These are phyloP conservation scores for Haberlea rhodopensis DNA, from an alignment of 257 asterid genomes.

Conservation along the genomic window DNA sequence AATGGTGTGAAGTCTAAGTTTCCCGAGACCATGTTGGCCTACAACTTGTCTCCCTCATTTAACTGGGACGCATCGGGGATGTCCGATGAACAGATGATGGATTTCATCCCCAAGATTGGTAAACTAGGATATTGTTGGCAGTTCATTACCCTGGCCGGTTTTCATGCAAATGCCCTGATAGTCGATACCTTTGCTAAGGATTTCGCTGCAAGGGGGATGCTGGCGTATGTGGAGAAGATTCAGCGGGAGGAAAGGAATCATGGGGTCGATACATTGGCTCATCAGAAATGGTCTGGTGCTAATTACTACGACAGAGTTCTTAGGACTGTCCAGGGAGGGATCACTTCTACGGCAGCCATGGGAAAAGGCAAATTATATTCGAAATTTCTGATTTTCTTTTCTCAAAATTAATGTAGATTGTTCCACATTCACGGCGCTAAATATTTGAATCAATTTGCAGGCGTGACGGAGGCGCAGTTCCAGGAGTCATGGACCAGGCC, in stretches of 20 bases:
- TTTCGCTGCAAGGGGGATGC: constrained; percentile 74
- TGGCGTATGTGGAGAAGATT: constrained; percentile 88
- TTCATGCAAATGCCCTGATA: constrained; percentile 81
- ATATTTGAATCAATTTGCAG: no score
- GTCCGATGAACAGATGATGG: constrained; percentile 77
- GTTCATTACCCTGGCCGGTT: constrained; percentile 94
- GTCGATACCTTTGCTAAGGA: constrained; percentile 85
- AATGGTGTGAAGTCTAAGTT: constrained; percentile 60
- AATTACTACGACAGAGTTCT: constrained; percentile 90
- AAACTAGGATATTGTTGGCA: constrained; percentile 87
- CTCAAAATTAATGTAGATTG: no score
- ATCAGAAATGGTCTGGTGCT: constrained; percentile 99
- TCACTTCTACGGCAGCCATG: constrained; percentile 97
- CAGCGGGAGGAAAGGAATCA: constrained; percentile 86
- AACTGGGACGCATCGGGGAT: constrained; percentile 98
- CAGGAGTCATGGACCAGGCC: no score
- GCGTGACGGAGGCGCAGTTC: no score
- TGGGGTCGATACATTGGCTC: constrained; percentile 98
- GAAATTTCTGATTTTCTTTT: background rate
- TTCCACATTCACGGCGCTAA: no score
- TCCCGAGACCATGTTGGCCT: constrained; percentile 87
- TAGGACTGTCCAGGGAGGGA: constrained; percentile 94
- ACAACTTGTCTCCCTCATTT: constrained; percentile 91
- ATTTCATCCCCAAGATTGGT: constrained; percentile 84
- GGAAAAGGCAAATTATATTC: constrained; percentile 61